Evolutionary conservation across 2,329 filamentous ascomycete species (phyloP), one percentile per base, ranked within the genome.

Genomic region (Helotiales sp.): DNA sequence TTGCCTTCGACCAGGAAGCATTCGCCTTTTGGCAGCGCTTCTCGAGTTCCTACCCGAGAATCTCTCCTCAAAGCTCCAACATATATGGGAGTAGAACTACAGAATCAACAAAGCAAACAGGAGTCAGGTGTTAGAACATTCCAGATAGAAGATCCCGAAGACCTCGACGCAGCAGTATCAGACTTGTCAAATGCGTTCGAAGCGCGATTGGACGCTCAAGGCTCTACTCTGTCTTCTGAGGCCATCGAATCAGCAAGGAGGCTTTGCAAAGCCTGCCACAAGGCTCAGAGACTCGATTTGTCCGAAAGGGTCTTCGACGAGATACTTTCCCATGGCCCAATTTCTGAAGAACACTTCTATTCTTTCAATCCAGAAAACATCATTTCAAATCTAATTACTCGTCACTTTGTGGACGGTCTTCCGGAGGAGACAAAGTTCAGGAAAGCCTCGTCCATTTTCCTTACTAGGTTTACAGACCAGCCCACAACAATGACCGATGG

Each of bases 161-260:
- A 58, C 29, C 38, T 67, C 30, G 58, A 61, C 15, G 60, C 58
- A 13, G 67, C 67, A 15, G 51, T 60, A 8, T 42, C 48, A 15
- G 55, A 62, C 15, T 67, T 71, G 34, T 54, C 64, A 0, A 64
- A 69, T 9, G 58, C 62, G 27, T 67, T 69, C 29, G 61, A 66
- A 30, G 63, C 68, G 47, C 60, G 59, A 7, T 24, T 68, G 36
- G 27, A 31, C 10, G 47, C 55, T n/a, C 38, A 53, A 3, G 38
- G 52, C 19, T 42, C 33, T 30, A 59, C 62, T 13, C 22, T 68
- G 5, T 19, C 34, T 22, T 47, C 44, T 36, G 29, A 36, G 17
- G 47, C 68, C 15, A 38, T 66, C n/a, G 55, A 67, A 33, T 52
- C 55, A 30, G 62, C 63, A 17, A 50, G 53, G 12, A 40, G 50